Evolutionary conservation across 768 basidiomycete genomes (phyloP).

Genomic region (Nidula microcarpa): DNA sequence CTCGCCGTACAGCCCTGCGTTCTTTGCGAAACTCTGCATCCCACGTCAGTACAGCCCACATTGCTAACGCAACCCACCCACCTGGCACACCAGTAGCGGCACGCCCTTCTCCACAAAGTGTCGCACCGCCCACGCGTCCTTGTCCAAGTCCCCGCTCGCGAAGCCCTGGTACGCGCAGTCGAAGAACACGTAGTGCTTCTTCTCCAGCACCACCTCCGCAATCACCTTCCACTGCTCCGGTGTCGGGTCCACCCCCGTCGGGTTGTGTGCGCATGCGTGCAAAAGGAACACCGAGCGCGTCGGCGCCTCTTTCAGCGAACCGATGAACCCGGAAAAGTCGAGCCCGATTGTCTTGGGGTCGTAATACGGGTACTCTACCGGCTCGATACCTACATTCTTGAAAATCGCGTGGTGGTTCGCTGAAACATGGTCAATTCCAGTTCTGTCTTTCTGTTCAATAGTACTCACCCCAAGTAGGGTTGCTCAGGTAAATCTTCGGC

Average conservation of each 20-base stretch:
- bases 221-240: constrained; percentile 80
- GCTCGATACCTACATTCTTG: constrained; percentile 85
- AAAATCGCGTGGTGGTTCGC: constrained; percentile 91
- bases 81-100: constrained; percentile 86
- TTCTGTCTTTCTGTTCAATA: neutral
- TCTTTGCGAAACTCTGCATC: constrained; percentile 90
- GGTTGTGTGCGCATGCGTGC: constrained; percentile 96
- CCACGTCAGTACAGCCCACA: neutral
- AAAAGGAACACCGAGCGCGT: constrained; percentile 82
- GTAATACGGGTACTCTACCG: constrained; percentile 91
- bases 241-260: constrained; percentile 94
- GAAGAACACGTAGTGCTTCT: constrained; percentile 86
- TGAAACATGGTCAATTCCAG: constrained; percentile 18
- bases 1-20: constrained; percentile 93
- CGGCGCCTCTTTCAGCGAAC: constrained; percentile 59
- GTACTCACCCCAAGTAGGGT: constrained; percentile 89
- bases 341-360: constrained; percentile 87
- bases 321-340: constrained; percentile 69
- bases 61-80: constrained; percentile 26
- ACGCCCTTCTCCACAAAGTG: constrained; percentile 77
- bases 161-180: constrained; percentile 98
- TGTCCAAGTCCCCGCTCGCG: constrained; percentile 87
- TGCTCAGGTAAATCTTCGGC: constrained; percentile 78
- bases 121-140: constrained; percentile 89
- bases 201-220: constrained; percentile 65